Base-by-base conservation (phyloP, 768 basidiomycete species). In the Suillus lakei region DNA sequence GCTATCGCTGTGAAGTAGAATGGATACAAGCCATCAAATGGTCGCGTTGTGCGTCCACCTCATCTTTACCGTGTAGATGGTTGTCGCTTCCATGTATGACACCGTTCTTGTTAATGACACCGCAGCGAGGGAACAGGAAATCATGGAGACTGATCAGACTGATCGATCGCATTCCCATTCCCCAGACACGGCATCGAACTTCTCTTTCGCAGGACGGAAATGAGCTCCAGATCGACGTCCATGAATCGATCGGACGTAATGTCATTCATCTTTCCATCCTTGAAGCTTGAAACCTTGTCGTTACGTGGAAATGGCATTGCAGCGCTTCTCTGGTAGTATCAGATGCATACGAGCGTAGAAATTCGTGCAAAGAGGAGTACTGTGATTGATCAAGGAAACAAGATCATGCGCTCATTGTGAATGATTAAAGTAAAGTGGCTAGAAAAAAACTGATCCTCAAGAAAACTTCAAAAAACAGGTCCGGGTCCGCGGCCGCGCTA, bases 1-100 rank as follows among this genome's bases (percentile, higher is more conserved):
- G 86, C 81, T 28, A 73, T 79, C 16, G 71, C 50, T 5, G 56
- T 56, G 54, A 43, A 62, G 66, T 44, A 62, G 59, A 13, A 18
- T 44, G 13, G 26, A 64, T n/a, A n/a, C n/a, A n/a, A 44, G 3
- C 1, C n/a, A 15, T 30, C 58, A 34, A 44, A 43, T 28, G 39
- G 23, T 39, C 38, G 38, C 9, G 26, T 26, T 26, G 23, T 8
- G 23, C 26, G 23, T 46, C n/a, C 44, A 65, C 5, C 32, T 55
- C n/a, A 48, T 30, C 34, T 46, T 64, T 64, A 41, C 60, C 38
- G 59, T 38, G 16, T 41, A 23, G 16, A 34, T 26, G 23, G 30
- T 26, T 32, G 26, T 43, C 41, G 18, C 44, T 7, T 7, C 10
- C 26, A 6, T 28, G 13, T 50, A n/a, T 12, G 4, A 6, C 48